Evolutionary conservation across 805 yeast species (phyloP).

Genomic region (Wickerhamomyces canadensis): DNA sequence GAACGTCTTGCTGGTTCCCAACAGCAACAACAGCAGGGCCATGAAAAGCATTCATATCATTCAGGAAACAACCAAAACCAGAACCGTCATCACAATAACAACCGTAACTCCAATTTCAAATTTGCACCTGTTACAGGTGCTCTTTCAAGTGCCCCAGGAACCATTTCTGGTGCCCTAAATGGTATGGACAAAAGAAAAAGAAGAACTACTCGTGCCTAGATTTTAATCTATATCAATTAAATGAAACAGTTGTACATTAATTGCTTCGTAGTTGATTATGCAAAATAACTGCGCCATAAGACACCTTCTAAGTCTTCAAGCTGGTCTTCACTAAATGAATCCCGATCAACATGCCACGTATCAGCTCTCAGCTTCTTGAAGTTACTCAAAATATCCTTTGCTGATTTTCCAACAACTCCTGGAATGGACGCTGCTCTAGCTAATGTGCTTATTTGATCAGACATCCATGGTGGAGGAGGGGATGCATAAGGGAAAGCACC

Average conservation of each 20-base stretch:
- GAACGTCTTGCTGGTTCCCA: slow-evolving; percentile 77
- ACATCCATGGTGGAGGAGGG: slow-evolving; percentile 92
- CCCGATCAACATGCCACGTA: slow-evolving; percentile 90
- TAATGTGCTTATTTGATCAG: slow-evolving; percentile 58
- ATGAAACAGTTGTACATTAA: slow-evolving; percentile 1
- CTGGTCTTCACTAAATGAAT: slow-evolving; percentile 69
- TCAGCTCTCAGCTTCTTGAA: slow-evolving; percentile 92
- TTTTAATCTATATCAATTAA: not conserved
- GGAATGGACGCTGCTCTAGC: slow-evolving; percentile 70
- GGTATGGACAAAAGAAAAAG: slow-evolving; percentile 30
- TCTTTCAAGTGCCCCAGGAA: slow-evolving; percentile 27
- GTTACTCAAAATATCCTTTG: slow-evolving; percentile 72
- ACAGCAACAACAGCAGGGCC: slow-evolving; percentile 26
- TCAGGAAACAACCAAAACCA: slow-evolving; percentile 15
- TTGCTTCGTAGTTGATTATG: slow-evolving; percentile 30
- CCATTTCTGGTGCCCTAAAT: slow-evolving; percentile 31
- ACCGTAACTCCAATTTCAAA: slow-evolving; percentile 24
- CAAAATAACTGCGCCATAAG: slow-evolving; percentile 85
- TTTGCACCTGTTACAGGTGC: slow-evolving; percentile 31
- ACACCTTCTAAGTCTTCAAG: slow-evolving; percentile 93
- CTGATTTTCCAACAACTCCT: slow-evolving; percentile 78
- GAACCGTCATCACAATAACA: slow-evolving; percentile 23
- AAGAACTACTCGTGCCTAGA: slow-evolving; percentile 19
- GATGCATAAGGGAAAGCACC: slow-evolving; percentile 86
- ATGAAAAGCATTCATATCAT: slow-evolving; percentile 15